These are phyloP conservation scores for Mycogone perniciosa DNA, from an alignment of 2,329 filamentous ascomycete species.

Conservation along the genomic window DNA sequence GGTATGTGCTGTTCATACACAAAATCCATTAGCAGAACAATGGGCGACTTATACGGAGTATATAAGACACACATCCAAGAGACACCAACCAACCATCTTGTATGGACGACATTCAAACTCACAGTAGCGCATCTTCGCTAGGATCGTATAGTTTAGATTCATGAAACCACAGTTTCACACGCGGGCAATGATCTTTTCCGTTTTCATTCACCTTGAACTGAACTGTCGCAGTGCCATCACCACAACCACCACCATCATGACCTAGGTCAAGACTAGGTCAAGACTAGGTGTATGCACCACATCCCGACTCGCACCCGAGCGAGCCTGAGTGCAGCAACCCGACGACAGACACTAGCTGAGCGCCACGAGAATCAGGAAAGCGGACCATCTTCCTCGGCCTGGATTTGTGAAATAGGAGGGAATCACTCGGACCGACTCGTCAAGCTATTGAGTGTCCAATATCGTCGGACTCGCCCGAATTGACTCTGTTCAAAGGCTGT, in stretches of 20 bases:
- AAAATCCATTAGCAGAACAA: neutral
- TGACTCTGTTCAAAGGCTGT: too few relatives aligned
- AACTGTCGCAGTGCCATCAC: neutral
- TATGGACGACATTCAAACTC: conserved; percentile 1
- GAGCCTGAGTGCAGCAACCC: too few relatives aligned
- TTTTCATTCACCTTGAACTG: neutral
- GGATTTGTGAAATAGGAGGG: too few relatives aligned
- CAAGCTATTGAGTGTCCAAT: too few relatives aligned
- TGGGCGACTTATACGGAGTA: too few relatives aligned
- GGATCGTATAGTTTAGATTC: neutral
- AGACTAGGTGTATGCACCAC: too few relatives aligned
- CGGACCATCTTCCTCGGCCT: too few relatives aligned
- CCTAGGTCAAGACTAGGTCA: too few relatives aligned
- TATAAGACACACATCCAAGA: neutral
- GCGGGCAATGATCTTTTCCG: conserved; percentile 1
- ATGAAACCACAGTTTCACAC: neutral
- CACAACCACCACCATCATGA: conserved; percentile 1
- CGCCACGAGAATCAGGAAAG: too few relatives aligned
- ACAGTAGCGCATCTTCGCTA: conserved; percentile 1
- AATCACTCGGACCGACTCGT: too few relatives aligned
- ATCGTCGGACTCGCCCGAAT: too few relatives aligned
- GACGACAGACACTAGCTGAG: too few relatives aligned
- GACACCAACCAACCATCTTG: neutral
- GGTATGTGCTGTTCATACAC: neutral
- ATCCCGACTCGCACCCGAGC: neutral